Percentiles rank a stretch among this genome's conserved stretches.
Evolutionary conservation across 371 early-diverging fungal genomes (phyloP).

Genomic region (Apophysomyces ossiformis): DNA sequence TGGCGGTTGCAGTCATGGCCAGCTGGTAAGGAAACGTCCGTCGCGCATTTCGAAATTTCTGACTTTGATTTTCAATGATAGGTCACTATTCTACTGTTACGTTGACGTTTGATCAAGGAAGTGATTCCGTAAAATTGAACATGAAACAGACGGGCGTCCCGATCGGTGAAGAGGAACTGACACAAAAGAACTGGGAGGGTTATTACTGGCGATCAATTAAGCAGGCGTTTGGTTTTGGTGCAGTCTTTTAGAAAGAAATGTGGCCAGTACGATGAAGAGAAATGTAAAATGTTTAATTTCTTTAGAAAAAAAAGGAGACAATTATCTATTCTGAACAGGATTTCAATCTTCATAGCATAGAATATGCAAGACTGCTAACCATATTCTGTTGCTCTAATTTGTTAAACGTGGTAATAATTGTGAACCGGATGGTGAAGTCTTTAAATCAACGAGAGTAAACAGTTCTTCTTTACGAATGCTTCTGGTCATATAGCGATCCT

Average conservation of each 20-base stretch:
- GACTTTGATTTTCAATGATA: constrained; percentile 13
- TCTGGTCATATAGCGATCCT: no score
- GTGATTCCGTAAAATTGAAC: constrained; percentile 70
- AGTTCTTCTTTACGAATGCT: no score
- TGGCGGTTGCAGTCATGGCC: constrained; percentile 92
- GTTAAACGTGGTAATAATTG: no score
- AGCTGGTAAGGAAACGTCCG: constrained; percentile 45
- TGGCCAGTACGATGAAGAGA: background rate
- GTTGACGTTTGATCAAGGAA: constrained; percentile 74
- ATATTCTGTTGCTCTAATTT: no score
- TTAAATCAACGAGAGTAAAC: no score
- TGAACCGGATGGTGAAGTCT: no score
- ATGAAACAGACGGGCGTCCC: constrained; percentile 90
- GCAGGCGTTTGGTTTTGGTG: constrained; percentile 80
- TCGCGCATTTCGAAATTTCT: background rate
- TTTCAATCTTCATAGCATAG: background rate
- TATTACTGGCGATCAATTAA: constrained; percentile 97
- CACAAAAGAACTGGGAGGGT: constrained; percentile 85
- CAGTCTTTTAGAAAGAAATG: constrained; percentile 39
- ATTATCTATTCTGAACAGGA: background rate
- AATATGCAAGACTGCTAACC: background rate
- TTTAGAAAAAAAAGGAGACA: constrained; percentile 14
- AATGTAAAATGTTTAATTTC: background rate
- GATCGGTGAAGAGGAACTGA: constrained; percentile 84
- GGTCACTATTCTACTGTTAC: constrained; percentile 86